Conservation (phyloP, 768 basidiomycete species). For the Phanerodontia chrysosporium region DNA sequence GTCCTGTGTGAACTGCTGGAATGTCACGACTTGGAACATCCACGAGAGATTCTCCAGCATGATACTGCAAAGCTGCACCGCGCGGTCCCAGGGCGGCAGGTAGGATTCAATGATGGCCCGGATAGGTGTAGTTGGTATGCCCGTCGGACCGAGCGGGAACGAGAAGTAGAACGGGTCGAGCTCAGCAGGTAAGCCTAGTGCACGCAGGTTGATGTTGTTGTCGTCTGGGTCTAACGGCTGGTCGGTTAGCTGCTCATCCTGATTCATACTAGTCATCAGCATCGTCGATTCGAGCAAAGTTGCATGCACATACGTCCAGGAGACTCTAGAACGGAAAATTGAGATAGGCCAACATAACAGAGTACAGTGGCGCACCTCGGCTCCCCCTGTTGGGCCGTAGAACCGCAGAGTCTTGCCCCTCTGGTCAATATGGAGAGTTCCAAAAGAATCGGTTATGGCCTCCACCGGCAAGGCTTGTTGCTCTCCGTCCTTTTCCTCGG, state of each 20-base stretch:
- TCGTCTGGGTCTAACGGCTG: not conserved
- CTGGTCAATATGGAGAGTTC: slow-evolving; percentile 41
- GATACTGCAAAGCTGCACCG: slow-evolving; percentile 57
- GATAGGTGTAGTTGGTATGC: slow-evolving; percentile 9
- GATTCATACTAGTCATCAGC: not conserved
- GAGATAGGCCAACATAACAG: not conserved
- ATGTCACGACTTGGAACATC: slow-evolving; percentile 53
- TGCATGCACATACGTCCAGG: slow-evolving; percentile 2
- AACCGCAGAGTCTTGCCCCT: slow-evolving; percentile 28
- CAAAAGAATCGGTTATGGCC: slow-evolving; percentile 32
- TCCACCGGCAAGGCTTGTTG: not conserved
- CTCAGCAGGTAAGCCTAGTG: slow-evolving; percentile 14
- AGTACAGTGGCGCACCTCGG: slow-evolving; percentile 37
- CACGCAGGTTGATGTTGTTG: slow-evolving; percentile 13
- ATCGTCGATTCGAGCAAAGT: not conserved
- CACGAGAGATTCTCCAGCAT: slow-evolving; percentile 57
- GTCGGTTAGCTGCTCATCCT: not conserved
- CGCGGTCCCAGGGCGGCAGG: slow-evolving; percentile 41
- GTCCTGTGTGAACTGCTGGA: slow-evolving; percentile 63
- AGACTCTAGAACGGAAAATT: slow-evolving; percentile 8
- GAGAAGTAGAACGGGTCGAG: slow-evolving; percentile 19
- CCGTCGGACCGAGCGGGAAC: slow-evolving; percentile 24
- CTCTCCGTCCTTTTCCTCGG: not conserved
- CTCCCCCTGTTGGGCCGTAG: slow-evolving; percentile 44
- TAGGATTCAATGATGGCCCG: slow-evolving; percentile 12